Conservation (phyloP, 2,329 filamentous ascomycete genomes). For the Diaporthe sp. region DNA sequence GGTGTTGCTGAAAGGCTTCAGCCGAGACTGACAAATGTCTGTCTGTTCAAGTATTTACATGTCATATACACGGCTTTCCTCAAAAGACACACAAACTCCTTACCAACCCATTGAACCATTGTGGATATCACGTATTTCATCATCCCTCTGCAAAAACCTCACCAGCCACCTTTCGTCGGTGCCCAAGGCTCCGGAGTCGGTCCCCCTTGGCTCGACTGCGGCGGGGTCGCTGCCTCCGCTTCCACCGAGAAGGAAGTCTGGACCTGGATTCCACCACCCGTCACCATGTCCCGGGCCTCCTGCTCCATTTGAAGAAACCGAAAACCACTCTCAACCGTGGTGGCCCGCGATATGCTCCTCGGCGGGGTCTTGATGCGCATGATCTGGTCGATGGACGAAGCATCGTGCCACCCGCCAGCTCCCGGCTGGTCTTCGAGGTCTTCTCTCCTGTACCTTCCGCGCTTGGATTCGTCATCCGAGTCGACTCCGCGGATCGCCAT, state of each 20-base stretch:
- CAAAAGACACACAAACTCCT: neutral
- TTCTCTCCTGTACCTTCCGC: neutral
- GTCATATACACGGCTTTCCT: neutral
- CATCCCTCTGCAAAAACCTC: neutral
- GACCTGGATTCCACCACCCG: neutral
- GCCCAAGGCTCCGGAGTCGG: conserved; percentile 3
- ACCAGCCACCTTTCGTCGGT: neutral
- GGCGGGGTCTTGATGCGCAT: conserved; percentile 18
- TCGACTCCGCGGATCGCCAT: neutral
- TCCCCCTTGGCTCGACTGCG: conserved; percentile 7
- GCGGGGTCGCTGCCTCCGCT: conserved; percentile 3
- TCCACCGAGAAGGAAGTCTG: conserved; percentile 14
- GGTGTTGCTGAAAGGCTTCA: neutral
- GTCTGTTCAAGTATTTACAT: neutral
- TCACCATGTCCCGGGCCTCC: conserved; percentile 3
- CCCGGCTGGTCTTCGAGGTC: neutral
- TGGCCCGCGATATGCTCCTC: neutral
- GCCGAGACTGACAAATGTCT: neutral
- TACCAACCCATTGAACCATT: neutral
- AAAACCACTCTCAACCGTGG: conserved; percentile 1
- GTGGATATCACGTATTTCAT: neutral
- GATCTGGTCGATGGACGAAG: conserved; percentile 6
- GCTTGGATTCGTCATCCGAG: neutral
- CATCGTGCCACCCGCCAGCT: conserved; percentile 7
- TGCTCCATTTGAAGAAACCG: conserved; percentile 12